Evolutionary conservation across 2,329 filamentous ascomycete species (phyloP).

Genomic region (Hirsutella minnesotensis): DNA sequence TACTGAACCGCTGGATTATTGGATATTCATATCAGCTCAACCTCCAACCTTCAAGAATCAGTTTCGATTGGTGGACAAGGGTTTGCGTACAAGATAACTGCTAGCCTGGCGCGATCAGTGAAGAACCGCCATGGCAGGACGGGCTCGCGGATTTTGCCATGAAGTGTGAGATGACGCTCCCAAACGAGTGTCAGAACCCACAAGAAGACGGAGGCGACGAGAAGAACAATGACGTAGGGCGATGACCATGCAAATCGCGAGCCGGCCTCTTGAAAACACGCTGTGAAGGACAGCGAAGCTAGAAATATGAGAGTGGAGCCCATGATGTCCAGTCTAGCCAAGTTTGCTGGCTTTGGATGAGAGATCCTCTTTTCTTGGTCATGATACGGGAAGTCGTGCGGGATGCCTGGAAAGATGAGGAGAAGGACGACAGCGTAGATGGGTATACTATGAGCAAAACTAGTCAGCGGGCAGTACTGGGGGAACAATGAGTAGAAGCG

Average conservation of each 20-base stretch:
- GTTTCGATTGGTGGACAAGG: not conserved
- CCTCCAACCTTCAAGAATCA: too few species aligned
- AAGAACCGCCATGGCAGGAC: conserved; percentile 12
- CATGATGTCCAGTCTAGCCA: not conserved
- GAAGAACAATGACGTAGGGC: conserved; percentile 2
- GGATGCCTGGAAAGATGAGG: conserved; percentile 1
- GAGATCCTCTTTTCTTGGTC: too few species aligned
- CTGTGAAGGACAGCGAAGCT: conserved; percentile 1
- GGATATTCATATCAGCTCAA: too few species aligned
- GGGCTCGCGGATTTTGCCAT: conserved; percentile 6
- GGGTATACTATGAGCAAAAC: conserved; percentile 13
- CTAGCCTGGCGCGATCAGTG: conserved; percentile 6
- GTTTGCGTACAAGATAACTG: conserved; percentile 8
- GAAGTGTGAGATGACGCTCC: conserved; percentile 2
- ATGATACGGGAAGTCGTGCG: conserved; percentile 1
- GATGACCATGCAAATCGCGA: conserved; percentile 2
- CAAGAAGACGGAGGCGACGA: conserved; percentile 1
- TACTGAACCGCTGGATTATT: not conserved
- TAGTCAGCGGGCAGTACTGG: too few species aligned
- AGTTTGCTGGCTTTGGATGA: not conserved
- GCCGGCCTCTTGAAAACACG: conserved; percentile 3
- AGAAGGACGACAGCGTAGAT: not conserved
- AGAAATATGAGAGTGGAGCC: conserved; percentile 1
- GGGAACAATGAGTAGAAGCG: too few species aligned
- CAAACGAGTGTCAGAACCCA: conserved; percentile 1